phyloP scores from a whole-genome alignment of 2,329 filamentous ascomycete genomes.

The Talaromyces atroroseus region DNA sequence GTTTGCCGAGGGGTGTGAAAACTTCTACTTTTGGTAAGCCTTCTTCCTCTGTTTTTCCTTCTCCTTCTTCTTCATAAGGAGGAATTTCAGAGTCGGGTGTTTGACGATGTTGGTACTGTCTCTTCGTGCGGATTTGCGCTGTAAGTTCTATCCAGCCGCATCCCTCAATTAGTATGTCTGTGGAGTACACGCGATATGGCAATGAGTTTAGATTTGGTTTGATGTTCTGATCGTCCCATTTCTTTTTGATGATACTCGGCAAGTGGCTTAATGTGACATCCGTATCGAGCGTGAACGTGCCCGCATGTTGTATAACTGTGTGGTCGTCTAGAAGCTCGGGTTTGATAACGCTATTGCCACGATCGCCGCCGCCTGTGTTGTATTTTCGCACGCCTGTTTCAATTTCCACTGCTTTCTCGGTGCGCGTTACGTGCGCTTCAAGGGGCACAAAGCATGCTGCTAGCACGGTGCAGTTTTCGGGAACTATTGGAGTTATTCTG shows the following conservation, averaged over 20 bases:
- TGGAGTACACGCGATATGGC: conserved; percentile 72
- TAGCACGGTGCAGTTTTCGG: conserved; percentile 60
- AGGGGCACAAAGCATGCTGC: conserved; percentile 85
- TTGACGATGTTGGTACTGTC: not conserved
- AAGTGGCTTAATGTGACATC: conserved; percentile 78
- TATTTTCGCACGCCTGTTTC: conserved; percentile 59
- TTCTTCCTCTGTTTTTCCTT: too few relatives aligned
- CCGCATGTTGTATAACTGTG: conserved; percentile 60
- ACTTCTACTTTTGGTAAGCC: conserved; percentile 73
- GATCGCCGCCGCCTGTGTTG: conserved; percentile 21
- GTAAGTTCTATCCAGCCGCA: conserved; percentile 89
- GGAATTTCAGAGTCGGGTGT: not conserved
- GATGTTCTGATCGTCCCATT: conserved; percentile 59
- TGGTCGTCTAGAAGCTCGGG: conserved; percentile 47
- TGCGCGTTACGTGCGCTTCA: conserved; percentile 68
- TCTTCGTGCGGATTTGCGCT: conserved; percentile 63
- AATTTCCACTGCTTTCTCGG: conserved; percentile 70
- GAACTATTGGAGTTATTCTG: conserved; percentile 66
- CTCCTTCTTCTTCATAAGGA: conserved; percentile 16
- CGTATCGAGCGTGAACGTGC: conserved; percentile 66
- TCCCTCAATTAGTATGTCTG: conserved; percentile 85
- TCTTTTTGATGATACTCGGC: conserved; percentile 64
- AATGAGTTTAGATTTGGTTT: conserved; percentile 40
- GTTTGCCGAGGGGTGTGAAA: conserved; percentile 78
- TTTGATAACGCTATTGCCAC: conserved; percentile 59